Evolutionary conservation across 768 basidiomycete species (phyloP), one percentile per base, ranked within the genome.

Genomic region (Pleurotus djamor): DNA sequence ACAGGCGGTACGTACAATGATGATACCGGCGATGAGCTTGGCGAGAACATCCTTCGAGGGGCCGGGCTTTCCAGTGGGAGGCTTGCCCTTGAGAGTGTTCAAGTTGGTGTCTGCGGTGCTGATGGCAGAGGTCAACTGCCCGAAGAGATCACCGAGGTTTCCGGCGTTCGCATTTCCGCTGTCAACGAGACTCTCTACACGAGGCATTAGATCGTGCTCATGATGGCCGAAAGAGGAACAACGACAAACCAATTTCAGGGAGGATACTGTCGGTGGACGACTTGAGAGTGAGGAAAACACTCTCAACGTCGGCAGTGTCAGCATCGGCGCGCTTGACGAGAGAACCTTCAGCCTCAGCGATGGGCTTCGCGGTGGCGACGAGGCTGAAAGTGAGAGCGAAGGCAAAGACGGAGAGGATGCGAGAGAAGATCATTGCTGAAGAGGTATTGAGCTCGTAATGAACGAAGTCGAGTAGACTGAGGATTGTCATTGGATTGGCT

Each of bases 31-130:
- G 33, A 70, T 60, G 48, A 69, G 64, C 34, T 60, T 52, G 5
- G 71, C 71, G 48, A 72, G 59, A 4, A 70, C 69, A 35, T 63
- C 58, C 52, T 67, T 55, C 1, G 66, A 61, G 63, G 69, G 70
- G 49, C 70, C 56, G 38, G 43, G 64, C 61, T 69, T 67, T 36
- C 34, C 14, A 9, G 50, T 33, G 4, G 33, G 45, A 17, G 59
- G 21, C 17, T 48, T 57, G 4, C 56, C 56, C 16, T 57, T 57
- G 58, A 72, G 64, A 1, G 54, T 58, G 1, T 57, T 38, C 36
- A 71, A 61, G n/a, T 63, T 57, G 1, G 64, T 43, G 38, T 66
- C 59, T 5, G 68, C 65, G 51, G 64, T 64, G 63, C 64, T 59
- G 60, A 72, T 57, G 14, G 67, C 59, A 2, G 50, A 35, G 34